Evolutionary conservation across 441 rosid species (phyloP).

Genomic region (Pelargonium citronellum): DNA sequence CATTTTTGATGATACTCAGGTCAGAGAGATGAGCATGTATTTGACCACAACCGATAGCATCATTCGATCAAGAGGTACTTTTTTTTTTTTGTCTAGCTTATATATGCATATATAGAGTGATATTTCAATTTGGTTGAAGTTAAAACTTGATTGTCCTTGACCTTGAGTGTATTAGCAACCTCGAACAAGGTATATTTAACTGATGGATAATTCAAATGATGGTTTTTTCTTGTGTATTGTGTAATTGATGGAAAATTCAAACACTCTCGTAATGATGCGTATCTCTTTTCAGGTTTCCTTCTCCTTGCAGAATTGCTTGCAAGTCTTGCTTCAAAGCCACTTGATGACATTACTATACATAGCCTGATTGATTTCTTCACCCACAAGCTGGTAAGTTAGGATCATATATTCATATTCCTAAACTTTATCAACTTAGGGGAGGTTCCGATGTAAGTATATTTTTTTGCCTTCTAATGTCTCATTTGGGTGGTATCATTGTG

Average conservation of each 20-base stretch:
- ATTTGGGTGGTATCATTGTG: background rate
- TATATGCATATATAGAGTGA: background rate
- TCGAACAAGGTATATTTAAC: background rate
- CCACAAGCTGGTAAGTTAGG: constrained; percentile 68
- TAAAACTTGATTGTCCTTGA: background rate
- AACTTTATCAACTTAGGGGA: constrained; percentile 5
- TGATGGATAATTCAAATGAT: background rate
- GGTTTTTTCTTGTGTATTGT: background rate
- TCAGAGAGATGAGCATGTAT: constrained; percentile 78
- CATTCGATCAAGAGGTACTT: constrained; percentile 69
- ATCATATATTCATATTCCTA: constrained; percentile 14
- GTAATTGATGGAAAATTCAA: background rate
- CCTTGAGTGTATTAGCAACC: background rate
- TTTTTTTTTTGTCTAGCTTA: background rate
- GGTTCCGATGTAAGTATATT: background rate
- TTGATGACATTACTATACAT: constrained; percentile 50
- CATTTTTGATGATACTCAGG: constrained; percentile 33
- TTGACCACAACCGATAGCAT: constrained; percentile 60
- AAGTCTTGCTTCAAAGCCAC: constrained; percentile 46
- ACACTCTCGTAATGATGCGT: background rate
- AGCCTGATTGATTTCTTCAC: constrained; percentile 59
- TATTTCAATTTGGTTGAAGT: background rate
- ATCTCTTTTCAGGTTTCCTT: constrained; percentile 54
- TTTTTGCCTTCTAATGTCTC: background rate
- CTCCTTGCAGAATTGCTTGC: constrained; percentile 67